Evolutionary conservation across 164 flowering plant species (phyloP), one percentile per base, ranked within the genome.

Genomic region (Piper betle): DNA sequence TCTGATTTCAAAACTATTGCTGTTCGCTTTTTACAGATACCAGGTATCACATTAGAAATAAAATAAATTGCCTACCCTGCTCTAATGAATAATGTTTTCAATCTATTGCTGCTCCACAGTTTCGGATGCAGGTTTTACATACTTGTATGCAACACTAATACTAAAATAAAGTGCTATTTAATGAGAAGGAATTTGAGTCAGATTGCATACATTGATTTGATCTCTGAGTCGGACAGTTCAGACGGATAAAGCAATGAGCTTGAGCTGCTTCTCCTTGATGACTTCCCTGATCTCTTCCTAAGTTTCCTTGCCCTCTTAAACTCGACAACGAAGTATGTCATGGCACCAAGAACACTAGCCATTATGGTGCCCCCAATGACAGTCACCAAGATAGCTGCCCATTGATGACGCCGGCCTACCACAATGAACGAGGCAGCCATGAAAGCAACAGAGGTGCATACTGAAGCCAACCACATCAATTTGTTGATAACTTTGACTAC

Each of bases 391-490:
- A 83, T 62, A 2, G 88, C 90, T 16, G 90, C 88, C 86, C 85
- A 84, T 42, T 54, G 25, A 59, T 72, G 56, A 39, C 41, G 74
- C 55, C 78, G 66, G 3, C 94, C 94, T n/a, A 84, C 86, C 20
- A 87, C 87, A 43, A 87, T 87, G 46, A 81, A 87, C 5, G 88
- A 80, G 7, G 94, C 78, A n/a, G 94, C 78, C 13, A 84, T 81
- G 58, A 84, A 84, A 1, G 88, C 80, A 40, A 83, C 78, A 0
- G 90, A 62, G 5, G 94, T 87, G 75, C 84, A 83, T 0, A 83
- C 86, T 33, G 94, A 79, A 33, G 94, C 94, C 64, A 87, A 64
- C 94, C 90, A 87, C 94, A 87, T 87, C 61, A 87, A 59, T 76
- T 87, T 87, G 64, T 87, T 87, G 72, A 87, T 87, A 65, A 87